Conservation (phyloP, 1,139 yeast species). For the Oligophagozyma castellii region DNA sequence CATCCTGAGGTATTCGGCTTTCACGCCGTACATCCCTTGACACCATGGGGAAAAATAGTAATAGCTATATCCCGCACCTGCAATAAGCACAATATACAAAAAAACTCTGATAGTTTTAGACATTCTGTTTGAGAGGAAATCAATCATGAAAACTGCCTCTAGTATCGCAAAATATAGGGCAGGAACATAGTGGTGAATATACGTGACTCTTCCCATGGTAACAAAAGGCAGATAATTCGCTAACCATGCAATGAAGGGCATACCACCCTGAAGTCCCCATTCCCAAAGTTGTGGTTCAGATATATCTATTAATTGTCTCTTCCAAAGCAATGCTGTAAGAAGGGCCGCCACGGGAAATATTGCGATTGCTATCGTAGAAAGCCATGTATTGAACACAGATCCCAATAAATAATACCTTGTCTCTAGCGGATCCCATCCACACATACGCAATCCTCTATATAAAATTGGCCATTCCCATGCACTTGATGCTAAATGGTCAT, state of each 20-base stretch:
- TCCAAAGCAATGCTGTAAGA: conserved; percentile 42
- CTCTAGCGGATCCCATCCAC: conserved; percentile 39
- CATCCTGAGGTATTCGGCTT: conserved; percentile 32
- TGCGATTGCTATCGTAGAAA: conserved; percentile 30
- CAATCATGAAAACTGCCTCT: conserved; percentile 46
- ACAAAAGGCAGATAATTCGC: conserved; percentile 62
- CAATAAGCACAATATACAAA: conserved; percentile 27
- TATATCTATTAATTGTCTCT: conserved; percentile 35
- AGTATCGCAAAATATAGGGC: conserved; percentile 67
- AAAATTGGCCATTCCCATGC: conserved; percentile 81
- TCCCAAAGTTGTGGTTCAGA: conserved; percentile 21
- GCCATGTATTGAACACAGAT: conserved; percentile 55
- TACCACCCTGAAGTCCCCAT: conserved; percentile 39
- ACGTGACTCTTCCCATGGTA: conserved; percentile 71
- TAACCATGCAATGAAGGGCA: conserved; percentile 58
- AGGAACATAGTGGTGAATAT: conserved; percentile 72
- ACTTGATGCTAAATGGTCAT: conserved; percentile 47
- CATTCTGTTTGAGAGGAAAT: conserved; percentile 22
- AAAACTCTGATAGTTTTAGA: conserved; percentile 20
- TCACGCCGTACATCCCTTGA: conserved; percentile 42
- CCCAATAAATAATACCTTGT: conserved; percentile 51
- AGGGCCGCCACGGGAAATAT: conserved; percentile 25
- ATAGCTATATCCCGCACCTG: conserved; percentile 29
- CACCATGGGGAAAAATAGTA: conserved; percentile 38
- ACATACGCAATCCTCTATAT: conserved; percentile 52